These are phyloP conservation scores for Fusarium illudens DNA, from an alignment of 2,329 filamentous ascomycete species.

Conservation along the genomic window DNA sequence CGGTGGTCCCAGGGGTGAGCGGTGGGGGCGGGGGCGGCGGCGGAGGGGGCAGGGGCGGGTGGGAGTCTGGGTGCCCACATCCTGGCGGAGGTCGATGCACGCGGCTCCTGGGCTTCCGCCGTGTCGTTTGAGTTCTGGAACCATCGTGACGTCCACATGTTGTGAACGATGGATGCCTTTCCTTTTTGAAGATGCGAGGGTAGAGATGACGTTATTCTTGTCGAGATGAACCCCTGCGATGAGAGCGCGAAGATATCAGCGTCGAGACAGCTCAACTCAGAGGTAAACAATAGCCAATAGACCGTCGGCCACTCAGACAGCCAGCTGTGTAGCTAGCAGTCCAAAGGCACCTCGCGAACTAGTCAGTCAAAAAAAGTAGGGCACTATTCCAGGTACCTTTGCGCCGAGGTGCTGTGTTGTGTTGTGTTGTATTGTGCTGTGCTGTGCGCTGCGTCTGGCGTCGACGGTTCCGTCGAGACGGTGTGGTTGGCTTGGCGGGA, in stretches of 20 bases:
- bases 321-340: background rate
- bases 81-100: slow-evolving; percentile 33
- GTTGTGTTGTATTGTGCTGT: background rate
- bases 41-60: slow-evolving; percentile 34
- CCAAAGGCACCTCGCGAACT: background rate
- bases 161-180: background rate
- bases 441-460: background rate
- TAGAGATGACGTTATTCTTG: background rate
- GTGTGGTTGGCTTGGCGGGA: slow-evolving; percentile 26
- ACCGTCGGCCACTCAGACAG: background rate
- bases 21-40: slow-evolving; percentile 38
- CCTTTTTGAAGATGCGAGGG: background rate
- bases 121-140: slow-evolving; percentile 42
- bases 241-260: background rate
- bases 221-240: background rate
- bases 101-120: slow-evolving; percentile 34
- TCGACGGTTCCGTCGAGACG: slow-evolving; percentile 31
- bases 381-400: slow-evolving; percentile 26
- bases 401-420: slow-evolving; percentile 1
- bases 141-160: slow-evolving; percentile 31
- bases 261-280: background rate
- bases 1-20: slow-evolving; percentile 30
- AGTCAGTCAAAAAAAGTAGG: slow-evolving; percentile 8
- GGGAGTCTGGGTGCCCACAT: slow-evolving; percentile 28
- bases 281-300: background rate